A percentile compares a stretch with the other conserved stretches of the same genome.
These are phyloP conservation scores for Sarocladium oryzae DNA, from an alignment of 2,329 filamentous ascomycete genomes.

Conservation along the genomic window DNA sequence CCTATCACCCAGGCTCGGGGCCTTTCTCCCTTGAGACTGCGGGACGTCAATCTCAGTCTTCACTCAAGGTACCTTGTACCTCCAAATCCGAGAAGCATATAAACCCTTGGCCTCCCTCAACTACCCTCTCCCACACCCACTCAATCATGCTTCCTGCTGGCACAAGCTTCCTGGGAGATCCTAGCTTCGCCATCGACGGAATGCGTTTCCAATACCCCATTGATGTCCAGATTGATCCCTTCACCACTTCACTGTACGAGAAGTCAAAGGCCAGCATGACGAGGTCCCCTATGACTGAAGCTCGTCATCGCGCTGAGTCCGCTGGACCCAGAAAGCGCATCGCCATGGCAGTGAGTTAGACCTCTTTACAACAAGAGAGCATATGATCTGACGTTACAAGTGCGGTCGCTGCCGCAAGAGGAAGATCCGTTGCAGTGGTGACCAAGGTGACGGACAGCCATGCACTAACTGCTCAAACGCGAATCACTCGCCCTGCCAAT, in stretches of 20 bases:
- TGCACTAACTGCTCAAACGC: slow-evolving; percentile 79
- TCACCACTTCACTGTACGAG: neutral
- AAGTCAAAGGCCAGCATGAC: slow-evolving; percentile 22
- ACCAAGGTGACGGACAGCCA: slow-evolving; percentile 66
- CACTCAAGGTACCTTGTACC: neutral
- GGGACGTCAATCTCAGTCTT: neutral
- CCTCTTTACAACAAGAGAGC: neutral
- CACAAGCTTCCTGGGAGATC: neutral
- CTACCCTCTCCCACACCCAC: too few relatives aligned
- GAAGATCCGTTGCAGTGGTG: slow-evolving; percentile 92
- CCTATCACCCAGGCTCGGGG: neutral
- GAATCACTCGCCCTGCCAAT: slow-evolving; percentile 65
- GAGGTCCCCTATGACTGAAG: slow-evolving; percentile 20
- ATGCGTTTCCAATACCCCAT: neutral
- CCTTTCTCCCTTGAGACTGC: neutral
- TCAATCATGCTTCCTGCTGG: neutral
- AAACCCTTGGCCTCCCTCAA: neutral
- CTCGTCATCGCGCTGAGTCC: slow-evolving; percentile 20
- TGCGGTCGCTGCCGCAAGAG: slow-evolving; percentile 85
- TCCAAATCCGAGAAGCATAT: neutral
- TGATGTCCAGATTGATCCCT: neutral
- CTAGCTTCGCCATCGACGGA: neutral
- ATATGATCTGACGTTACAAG: slow-evolving; percentile 37
- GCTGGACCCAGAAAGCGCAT: slow-evolving; percentile 49
- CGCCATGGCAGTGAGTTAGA: slow-evolving; percentile 47